A percentile compares a stretch with the other conserved stretches of the same genome.
Conservation (phyloP, 2,329 filamentous ascomycete genomes). For the Polychaeton citri region DNA sequence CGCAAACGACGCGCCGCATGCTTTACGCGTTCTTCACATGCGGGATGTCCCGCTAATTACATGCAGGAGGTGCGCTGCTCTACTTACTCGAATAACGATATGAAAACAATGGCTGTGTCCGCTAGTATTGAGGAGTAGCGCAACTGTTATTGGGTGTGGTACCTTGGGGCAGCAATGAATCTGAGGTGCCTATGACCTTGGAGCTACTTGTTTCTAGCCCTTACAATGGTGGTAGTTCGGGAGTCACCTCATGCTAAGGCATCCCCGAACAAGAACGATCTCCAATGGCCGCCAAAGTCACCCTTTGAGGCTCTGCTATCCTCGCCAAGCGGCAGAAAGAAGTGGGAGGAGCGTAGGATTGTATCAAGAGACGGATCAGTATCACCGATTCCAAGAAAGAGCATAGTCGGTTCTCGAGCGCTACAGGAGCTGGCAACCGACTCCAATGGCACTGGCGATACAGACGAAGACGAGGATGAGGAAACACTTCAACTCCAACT, state of each 20-base stretch:
- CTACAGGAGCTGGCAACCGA: constrained; percentile 18
- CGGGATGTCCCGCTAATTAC: background rate
- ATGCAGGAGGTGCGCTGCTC: background rate
- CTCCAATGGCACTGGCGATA: constrained; percentile 49
- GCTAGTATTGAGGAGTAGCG: too few relatives aligned
- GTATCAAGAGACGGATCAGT: constrained; percentile 15
- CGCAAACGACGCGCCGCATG: background rate
- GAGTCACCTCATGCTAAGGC: constrained; percentile 33
- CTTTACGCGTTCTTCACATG: background rate
- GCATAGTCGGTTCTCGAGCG: constrained; percentile 13
- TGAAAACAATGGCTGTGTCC: too few relatives aligned
- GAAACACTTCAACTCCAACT: constrained; percentile 78
- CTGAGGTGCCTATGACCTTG: too few relatives aligned
- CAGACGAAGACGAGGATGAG: constrained; percentile 62
- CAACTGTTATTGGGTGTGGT: too few relatives aligned
- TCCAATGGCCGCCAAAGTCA: constrained; percentile 48
- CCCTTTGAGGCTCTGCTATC: constrained; percentile 49
- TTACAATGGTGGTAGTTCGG: constrained; percentile 29
- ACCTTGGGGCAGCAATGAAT: too few relatives aligned
- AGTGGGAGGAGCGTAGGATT: constrained; percentile 52
- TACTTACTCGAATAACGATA: too few relatives aligned
- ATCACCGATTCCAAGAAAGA: constrained; percentile 44
- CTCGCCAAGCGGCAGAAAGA: constrained; percentile 67
- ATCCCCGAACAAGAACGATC: constrained; percentile 30
- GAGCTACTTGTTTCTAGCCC: too few relatives aligned